A percentile compares a stretch with the other conserved stretches of the same genome.
These are phyloP conservation scores for Trichosporon asahii DNA, from an alignment of 1,284 basidiomycete species.

Conservation along the genomic window DNA sequence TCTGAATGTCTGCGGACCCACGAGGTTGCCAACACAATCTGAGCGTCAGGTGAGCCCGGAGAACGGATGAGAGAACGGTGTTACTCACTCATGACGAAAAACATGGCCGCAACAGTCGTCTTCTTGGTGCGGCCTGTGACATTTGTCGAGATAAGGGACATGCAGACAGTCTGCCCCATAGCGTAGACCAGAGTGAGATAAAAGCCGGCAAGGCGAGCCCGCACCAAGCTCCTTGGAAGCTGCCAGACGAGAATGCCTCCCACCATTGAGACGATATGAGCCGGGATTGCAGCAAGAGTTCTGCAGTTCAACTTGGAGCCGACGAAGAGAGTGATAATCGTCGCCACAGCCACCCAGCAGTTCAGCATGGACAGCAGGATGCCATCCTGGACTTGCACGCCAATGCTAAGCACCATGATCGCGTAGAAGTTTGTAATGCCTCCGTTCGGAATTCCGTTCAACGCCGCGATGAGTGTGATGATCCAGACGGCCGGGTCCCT, in stretches of 20 bases:
- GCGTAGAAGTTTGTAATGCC: conserved; percentile 29
- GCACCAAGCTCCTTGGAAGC: neutral
- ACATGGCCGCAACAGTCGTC: conserved; percentile 20
- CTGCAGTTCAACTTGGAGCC: conserved; percentile 24
- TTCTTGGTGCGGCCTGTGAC: conserved; percentile 32
- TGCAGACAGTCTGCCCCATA: neutral
- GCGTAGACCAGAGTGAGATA: conserved; percentile 13
- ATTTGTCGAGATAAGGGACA: conserved; percentile 16
- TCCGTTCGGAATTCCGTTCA: conserved; percentile 23
- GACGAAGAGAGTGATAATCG: conserved; percentile 17
- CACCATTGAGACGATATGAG: conserved; percentile 18
- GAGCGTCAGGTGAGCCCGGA: neutral
- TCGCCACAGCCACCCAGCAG: conserved; percentile 20
- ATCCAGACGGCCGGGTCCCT: conserved; percentile 23
- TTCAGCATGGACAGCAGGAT: conserved; percentile 25
- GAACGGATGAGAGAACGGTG: too few species aligned
- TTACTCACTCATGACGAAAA: conserved; percentile 16
- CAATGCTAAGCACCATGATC: conserved; percentile 27
- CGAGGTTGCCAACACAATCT: neutral
- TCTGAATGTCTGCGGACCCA: neutral
- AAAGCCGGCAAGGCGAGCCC: conserved; percentile 11
- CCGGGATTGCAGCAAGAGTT: conserved; percentile 14
- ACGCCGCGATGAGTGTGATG: conserved; percentile 10
- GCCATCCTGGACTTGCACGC: conserved; percentile 15
- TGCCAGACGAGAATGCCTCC: conserved; percentile 27